These are phyloP conservation scores for Saprolegnia diclina DNA, from an alignment of 352 stramenopile species.

Conservation along the genomic window DNA sequence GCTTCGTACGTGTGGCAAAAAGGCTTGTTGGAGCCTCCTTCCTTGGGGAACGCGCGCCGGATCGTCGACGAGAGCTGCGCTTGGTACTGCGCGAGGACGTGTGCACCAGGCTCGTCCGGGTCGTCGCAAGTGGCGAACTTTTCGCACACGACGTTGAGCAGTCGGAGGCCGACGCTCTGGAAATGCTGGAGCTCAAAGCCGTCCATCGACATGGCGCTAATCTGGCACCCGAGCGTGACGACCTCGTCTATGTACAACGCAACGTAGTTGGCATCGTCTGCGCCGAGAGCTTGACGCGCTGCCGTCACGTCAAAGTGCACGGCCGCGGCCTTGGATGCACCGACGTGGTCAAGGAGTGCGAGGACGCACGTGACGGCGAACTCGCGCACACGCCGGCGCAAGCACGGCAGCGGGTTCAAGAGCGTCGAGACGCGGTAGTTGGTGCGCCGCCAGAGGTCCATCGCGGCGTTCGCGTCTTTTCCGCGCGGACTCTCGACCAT, in stretches of 20 bases:
- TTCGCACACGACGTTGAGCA: conserved; percentile 61
- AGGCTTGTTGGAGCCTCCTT: conserved; percentile 11
- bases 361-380: conserved; percentile 78
- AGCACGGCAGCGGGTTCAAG: conserved; percentile 49
- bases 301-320: conserved; percentile 69
- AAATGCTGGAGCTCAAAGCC: conserved; percentile 72
- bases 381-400: conserved; percentile 67
- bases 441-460: conserved; percentile 66
- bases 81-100: conserved; percentile 74
- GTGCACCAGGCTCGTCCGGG: conserved; percentile 49
- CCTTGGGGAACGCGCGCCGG: conserved; percentile 54
- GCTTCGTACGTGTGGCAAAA: conserved; percentile 47
- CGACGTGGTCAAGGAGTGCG: conserved; percentile 61
- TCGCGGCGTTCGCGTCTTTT: conserved; percentile 34
- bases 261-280: conserved; percentile 50
- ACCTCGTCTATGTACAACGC: conserved; percentile 87
- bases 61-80: conserved; percentile 76
- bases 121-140: conserved; percentile 53
- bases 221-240: conserved; percentile 74
- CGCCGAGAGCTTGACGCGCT: conserved; percentile 33
- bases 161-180: conserved; percentile 56
- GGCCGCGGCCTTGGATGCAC: conserved; percentile 29
- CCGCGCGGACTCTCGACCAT: conserved; percentile 19
- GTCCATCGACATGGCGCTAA: conserved; percentile 60
- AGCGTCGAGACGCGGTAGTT: conserved; percentile 59